phyloP scores from a whole-genome alignment of 2,329 filamentous ascomycete species.

The Penicillium sp. region DNA sequence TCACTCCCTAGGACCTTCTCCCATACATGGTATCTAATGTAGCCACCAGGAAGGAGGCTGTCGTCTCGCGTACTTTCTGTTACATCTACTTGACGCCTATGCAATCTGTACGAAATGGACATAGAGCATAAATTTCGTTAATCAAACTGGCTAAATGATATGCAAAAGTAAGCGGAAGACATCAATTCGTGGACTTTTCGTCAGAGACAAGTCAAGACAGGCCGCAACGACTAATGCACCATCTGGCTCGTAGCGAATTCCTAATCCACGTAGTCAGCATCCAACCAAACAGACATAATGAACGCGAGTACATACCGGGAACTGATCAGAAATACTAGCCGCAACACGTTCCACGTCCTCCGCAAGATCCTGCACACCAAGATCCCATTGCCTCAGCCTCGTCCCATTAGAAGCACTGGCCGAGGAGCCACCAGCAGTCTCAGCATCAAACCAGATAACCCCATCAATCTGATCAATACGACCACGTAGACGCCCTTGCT shows the following conservation, averaged over 20 bases:
- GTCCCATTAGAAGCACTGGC: slow-evolving; percentile 48
- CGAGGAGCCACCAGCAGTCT: slow-evolving; percentile 65
- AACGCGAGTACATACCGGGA: slow-evolving; percentile 57
- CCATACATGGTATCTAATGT: too few species aligned
- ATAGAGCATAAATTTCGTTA: background rate
- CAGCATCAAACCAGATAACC: slow-evolving; percentile 76
- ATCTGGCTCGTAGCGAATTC: slow-evolving; percentile 36
- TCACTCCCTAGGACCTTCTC: too few species aligned
- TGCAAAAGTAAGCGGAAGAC: slow-evolving; percentile 5
- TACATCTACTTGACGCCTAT: too few species aligned
- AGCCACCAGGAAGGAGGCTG: too few species aligned
- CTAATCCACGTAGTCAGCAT: slow-evolving; percentile 20
- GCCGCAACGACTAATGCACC: slow-evolving; percentile 27
- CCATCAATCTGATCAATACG: slow-evolving; percentile 92
- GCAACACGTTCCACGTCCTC: slow-evolving; percentile 88
- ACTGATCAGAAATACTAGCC: slow-evolving; percentile 72
- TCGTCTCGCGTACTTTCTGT: too few species aligned
- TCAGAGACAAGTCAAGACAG: slow-evolving; percentile 2
- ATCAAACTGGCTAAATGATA: slow-evolving; percentile 1
- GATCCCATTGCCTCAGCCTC: slow-evolving; percentile 81
- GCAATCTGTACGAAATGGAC: too few species aligned
- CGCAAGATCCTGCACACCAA: slow-evolving; percentile 77
- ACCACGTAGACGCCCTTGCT: slow-evolving; percentile 82
- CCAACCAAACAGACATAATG: background rate
- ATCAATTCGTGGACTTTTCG: slow-evolving; percentile 24